Base-by-base conservation (phyloP, 108 stramenopile genomes). In the Craspedostauros australis region DNA sequence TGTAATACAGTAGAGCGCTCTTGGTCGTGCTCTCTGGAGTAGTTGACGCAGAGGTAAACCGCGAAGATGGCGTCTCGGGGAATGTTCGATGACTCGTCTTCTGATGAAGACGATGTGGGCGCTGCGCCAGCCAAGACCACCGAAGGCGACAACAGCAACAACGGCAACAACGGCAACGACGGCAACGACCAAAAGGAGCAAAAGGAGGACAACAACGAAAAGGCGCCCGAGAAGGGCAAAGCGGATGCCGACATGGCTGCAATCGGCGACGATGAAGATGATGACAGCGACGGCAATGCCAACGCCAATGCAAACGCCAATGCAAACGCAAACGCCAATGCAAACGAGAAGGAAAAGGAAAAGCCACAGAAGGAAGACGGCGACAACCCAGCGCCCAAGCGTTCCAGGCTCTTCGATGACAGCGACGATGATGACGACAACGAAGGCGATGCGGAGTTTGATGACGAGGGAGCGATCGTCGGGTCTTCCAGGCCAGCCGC, bases 141-240 rank as follows among this genome's bases (percentile, higher is more conserved):
- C n/a, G 72, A 73, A 41, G 68, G 72, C 52, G 66, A 68, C 24
- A 59, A 71, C 27, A 64, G 66, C 4, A 32, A 36, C 22, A 28
- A 47, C 21, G 46, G 29, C 1, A 45, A 2, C 14, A 12, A 27
- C 32, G 42, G 24, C 47, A 25, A 44, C 15, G 20, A 50, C 16
- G 12, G 18, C 23, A 23, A 30, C 25, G 28, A 12, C 33, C 29
- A 46, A 1, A 48, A 39, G 21, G 30, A 36, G 18, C 23, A 31
- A 1, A 54, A 52, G 21, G 30, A 57, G 36, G 36, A 44, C 16
- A 0, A 48, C 44, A 2, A 1, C 5, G 33, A 39, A 31, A 29
- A 59, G 39, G 4, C 30, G 21, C 36, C 22, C 36, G 2, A 9
- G 7, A 14, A 25, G 12, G 26, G 15, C 29, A 23, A 23, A 28